A percentile compares a stretch with the other conserved stretches of the same genome.
phyloP scores from a whole-genome alignment of 192 early-diverging fungal species.

The Backusella westeae region DNA sequence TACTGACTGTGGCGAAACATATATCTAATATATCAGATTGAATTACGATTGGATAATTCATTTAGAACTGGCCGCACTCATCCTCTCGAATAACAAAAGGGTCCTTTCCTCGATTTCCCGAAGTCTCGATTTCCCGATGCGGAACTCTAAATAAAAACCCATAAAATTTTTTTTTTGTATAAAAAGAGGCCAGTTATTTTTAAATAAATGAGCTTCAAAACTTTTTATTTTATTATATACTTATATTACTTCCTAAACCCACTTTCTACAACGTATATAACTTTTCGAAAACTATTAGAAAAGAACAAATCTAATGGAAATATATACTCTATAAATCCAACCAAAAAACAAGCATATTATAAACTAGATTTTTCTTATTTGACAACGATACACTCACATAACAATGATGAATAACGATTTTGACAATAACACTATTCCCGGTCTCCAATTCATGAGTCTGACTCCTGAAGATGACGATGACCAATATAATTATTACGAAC shows the following conservation, averaged over 20 bases:
- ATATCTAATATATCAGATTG: not conserved
- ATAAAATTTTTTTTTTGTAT: not conserved
- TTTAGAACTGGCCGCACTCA: not conserved
- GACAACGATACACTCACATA: not conserved
- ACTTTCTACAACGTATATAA: not conserved
- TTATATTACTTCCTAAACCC: not conserved
- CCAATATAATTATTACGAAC: not conserved
- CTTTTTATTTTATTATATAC: not conserved
- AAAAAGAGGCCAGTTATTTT: not conserved
- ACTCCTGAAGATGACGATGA: constrained; percentile 15
- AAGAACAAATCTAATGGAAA: not conserved
- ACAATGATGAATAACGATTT: not conserved
- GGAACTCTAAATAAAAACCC: not conserved
- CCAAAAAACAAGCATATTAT: not conserved
- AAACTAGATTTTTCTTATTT: not conserved
- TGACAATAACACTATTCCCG: not conserved
- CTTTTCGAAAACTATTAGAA: not conserved
- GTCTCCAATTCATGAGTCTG: not conserved
- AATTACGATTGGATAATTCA: not conserved
- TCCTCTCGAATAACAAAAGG: not conserved
- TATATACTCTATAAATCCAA: not conserved
- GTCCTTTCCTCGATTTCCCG: not conserved
- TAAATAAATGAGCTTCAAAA: not conserved
- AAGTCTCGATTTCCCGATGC: not conserved
- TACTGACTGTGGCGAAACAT: not conserved